Evolutionary conservation across 108 stramenopile genomes (phyloP).

Genomic region (Skeletonema costatum): DNA sequence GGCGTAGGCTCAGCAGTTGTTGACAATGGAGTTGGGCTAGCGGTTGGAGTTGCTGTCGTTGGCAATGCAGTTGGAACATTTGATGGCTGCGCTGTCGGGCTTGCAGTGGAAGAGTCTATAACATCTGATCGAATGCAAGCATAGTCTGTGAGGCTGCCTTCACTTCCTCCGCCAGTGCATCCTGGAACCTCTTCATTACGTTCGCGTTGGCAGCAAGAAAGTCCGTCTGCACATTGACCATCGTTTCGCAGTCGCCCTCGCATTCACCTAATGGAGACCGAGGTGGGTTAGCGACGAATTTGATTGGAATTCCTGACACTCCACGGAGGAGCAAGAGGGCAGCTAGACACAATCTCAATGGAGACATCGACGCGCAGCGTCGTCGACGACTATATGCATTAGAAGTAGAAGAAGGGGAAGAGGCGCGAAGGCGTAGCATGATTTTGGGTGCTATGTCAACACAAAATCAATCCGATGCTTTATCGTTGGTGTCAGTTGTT

Average conservation of each 20-base stretch:
- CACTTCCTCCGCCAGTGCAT: slow-evolving; percentile 7
- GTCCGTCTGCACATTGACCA: slow-evolving; percentile 25
- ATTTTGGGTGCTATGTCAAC: neutral
- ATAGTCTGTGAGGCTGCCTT: neutral
- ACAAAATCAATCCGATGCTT: too few relatives aligned
- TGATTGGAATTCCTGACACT: neutral
- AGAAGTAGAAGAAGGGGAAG: neutral
- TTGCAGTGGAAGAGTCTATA: neutral
- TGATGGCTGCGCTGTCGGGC: neutral
- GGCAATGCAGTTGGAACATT: too few relatives aligned
- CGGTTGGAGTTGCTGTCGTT: too few relatives aligned
- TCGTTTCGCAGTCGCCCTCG: slow-evolving; percentile 36
- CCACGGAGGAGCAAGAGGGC: neutral
- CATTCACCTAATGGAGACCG: neutral
- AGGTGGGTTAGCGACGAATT: neutral
- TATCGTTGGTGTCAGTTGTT: too few relatives aligned
- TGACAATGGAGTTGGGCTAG: too few relatives aligned
- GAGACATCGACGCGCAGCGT: neutral
- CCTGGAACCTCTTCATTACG: slow-evolving; percentile 17
- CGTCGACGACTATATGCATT: neutral
- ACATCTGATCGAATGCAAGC: slow-evolving; percentile 8
- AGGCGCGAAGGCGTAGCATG: neutral
- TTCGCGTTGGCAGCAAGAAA: slow-evolving; percentile 15
- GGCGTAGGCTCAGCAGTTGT: too few relatives aligned
- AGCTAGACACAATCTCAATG: neutral